Evolutionary conservation across 2,329 filamentous ascomycete genomes (phyloP), one percentile per base, ranked within the genome.

Genomic region (Epichloe baconii): DNA sequence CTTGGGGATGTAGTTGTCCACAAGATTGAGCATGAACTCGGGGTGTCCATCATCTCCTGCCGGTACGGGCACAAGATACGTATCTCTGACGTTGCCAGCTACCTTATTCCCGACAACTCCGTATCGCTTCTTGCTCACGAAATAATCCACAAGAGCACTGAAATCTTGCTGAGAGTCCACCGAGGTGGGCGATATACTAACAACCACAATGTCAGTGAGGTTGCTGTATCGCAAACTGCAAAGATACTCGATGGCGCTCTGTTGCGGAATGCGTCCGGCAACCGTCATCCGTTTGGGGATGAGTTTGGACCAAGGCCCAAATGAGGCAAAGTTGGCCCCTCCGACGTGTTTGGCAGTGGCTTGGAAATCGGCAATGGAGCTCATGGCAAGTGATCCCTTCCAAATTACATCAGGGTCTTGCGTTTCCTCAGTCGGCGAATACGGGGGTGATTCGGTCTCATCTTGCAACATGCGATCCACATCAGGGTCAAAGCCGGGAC

Each of bases 401-500:
- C 89, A 95, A 37, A 94, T 73, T 23, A 87, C 74, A 45, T 82
- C 79, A 0, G 85, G 83, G 56, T 91, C 80, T 6, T 66, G 61
- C 0, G 78, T 72, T 54, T 83, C 80, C 55, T 93, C 88, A 2
- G 82, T 83, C 0, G 89, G 88, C 0, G 87, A 90, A 64, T 95
- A 95, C 0, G 86, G 85, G 2, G 86, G 86, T 2, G 86, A 90
- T 14, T 85, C 79, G 45, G 86, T 86, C 31, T 83, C 82, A 54
- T 95, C 88, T 60, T 90, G 80, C 7, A 97, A 78, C 58, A 98
- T 74, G 41, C 88, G 81, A 64, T 98, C 93, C 19, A 98, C 87
- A 54, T 97, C 93, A 3, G 86, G 79, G 65, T 98, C 91, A 14
- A 86, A 80, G 15, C 80, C 85, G 1, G 83, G 77, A 1, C 82